These are phyloP conservation scores for Takashimella tepidaria DNA, from an alignment of 1,284 basidiomycete species.

Conservation along the genomic window DNA sequence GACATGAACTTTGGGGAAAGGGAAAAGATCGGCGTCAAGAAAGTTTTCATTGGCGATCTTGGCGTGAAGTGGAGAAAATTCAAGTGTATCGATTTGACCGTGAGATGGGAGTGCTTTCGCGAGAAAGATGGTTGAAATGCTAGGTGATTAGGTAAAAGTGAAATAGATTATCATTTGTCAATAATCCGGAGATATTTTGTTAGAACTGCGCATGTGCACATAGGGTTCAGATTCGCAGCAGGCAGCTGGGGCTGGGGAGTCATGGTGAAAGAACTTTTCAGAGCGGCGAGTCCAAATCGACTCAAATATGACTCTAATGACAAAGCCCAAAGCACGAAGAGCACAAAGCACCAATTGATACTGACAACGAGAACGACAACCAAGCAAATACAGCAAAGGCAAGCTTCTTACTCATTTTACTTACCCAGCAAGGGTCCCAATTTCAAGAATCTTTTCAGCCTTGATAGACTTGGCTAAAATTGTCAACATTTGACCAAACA, in stretches of 20 bases:
- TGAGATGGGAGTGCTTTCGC: constrained; percentile 29
- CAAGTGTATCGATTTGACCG: constrained; percentile 43
- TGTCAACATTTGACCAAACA: constrained; percentile 38
- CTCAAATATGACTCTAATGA: too few species aligned
- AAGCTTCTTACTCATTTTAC: constrained; percentile 2
- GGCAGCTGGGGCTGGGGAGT: not conserved
- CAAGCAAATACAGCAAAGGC: not conserved
- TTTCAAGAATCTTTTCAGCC: constrained; percentile 37
- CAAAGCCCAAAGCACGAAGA: too few species aligned
- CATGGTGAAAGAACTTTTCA: too few species aligned
- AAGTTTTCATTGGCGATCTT: constrained; percentile 35
- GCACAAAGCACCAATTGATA: too few species aligned
- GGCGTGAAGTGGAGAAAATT: constrained; percentile 30
- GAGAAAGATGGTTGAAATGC: constrained; percentile 38
- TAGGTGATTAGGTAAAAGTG: constrained; percentile 3
- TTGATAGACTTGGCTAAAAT: constrained; percentile 28
- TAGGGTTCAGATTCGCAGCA: too few species aligned
- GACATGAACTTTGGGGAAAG: constrained; percentile 38
- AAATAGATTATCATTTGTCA: too few species aligned
- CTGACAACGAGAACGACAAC: not conserved
- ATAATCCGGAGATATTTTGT: too few species aligned
- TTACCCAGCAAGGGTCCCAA: constrained; percentile 41
- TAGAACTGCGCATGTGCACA: too few species aligned
- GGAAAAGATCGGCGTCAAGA: constrained; percentile 34
- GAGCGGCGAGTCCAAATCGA: too few species aligned